phyloP scores from a whole-genome alignment of 1,284 basidiomycete genomes.

The Leccinum angustisporum region DNA sequence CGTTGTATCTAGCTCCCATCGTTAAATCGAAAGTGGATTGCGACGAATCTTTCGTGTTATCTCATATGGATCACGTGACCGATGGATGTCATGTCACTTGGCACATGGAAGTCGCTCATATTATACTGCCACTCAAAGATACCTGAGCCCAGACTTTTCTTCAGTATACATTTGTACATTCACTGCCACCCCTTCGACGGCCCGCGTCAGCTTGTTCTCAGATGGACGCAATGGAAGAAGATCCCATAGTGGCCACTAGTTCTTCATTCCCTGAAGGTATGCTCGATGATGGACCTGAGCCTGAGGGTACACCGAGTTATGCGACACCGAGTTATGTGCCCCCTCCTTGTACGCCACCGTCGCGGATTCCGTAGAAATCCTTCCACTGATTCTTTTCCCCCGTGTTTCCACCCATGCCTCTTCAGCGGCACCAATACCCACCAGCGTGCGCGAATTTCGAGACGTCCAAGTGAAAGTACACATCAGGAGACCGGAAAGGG shows the following conservation, averaged over 20 bases:
- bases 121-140: slow-evolving; percentile 24
- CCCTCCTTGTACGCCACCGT: slow-evolving; percentile 22
- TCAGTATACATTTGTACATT: slow-evolving; percentile 5
- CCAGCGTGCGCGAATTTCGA: slow-evolving; percentile 54
- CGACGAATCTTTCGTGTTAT: background rate
- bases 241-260: slow-evolving; percentile 27
- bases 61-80: slow-evolving; percentile 22
- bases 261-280: slow-evolving; percentile 24
- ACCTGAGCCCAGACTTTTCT: slow-evolving; percentile 17
- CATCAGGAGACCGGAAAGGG: slow-evolving; percentile 70
- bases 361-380: background rate
- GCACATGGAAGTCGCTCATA: slow-evolving; percentile 2
- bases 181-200: background rate
- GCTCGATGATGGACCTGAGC: slow-evolving; percentile 25
- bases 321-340: slow-evolving; percentile 13
- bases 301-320: slow-evolving; percentile 7
- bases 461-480: slow-evolving; percentile 83
- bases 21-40: slow-evolving; percentile 4
- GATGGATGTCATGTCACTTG: background rate
- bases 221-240: slow-evolving; percentile 37
- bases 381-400: slow-evolving; percentile 13
- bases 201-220: slow-evolving; percentile 8
- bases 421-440: slow-evolving; percentile 30
- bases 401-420: background rate
- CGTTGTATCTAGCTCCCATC: slow-evolving; percentile 4